These are phyloP conservation scores for Kalmusia sp. DNA, from an alignment of 2,329 filamentous ascomycete species.

Conservation along the genomic window DNA sequence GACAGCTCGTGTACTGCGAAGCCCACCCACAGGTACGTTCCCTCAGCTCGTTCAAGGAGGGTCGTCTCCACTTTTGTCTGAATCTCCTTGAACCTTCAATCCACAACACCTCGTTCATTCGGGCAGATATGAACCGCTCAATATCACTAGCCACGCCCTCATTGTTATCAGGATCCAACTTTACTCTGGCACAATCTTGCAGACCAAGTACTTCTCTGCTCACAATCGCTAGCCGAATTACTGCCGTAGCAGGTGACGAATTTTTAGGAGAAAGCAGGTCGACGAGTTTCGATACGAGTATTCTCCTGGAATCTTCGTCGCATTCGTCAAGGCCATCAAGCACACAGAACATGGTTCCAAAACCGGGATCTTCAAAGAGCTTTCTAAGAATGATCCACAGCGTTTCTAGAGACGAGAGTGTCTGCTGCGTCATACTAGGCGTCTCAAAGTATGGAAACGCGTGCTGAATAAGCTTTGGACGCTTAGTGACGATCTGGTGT, in stretches of 20 bases:
- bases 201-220: slow-evolving; percentile 23
- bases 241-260: neutral
- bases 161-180: slow-evolving; percentile 31
- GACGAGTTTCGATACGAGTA: slow-evolving; percentile 17
- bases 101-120: slow-evolving; percentile 23
- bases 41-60: slow-evolving; percentile 30
- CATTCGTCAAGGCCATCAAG: slow-evolving; percentile 42
- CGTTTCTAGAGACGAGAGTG: slow-evolving; percentile 19
- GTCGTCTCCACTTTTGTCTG: slow-evolving; percentile 14
- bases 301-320: slow-evolving; percentile 11
- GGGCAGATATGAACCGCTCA: slow-evolving; percentile 27
- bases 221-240: slow-evolving; percentile 28
- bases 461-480: slow-evolving; percentile 21
- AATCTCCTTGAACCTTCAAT: slow-evolving; percentile 16
- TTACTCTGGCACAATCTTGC: slow-evolving; percentile 31
- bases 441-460: slow-evolving; percentile 18
- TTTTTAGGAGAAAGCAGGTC: slow-evolving; percentile 8
- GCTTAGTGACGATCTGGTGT: slow-evolving; percentile 25
- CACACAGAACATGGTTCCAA: slow-evolving; percentile 26
- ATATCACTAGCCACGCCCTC: slow-evolving; percentile 29
- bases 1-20: slow-evolving; percentile 26
- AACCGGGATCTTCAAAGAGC: slow-evolving; percentile 16
- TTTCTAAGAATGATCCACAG: slow-evolving; percentile 27
- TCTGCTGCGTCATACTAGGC: slow-evolving; percentile 11
- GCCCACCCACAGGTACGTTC: slow-evolving; percentile 45